phyloP scores from a whole-genome alignment of 306 rosid genomes.

The Mucuna pruriens region DNA sequence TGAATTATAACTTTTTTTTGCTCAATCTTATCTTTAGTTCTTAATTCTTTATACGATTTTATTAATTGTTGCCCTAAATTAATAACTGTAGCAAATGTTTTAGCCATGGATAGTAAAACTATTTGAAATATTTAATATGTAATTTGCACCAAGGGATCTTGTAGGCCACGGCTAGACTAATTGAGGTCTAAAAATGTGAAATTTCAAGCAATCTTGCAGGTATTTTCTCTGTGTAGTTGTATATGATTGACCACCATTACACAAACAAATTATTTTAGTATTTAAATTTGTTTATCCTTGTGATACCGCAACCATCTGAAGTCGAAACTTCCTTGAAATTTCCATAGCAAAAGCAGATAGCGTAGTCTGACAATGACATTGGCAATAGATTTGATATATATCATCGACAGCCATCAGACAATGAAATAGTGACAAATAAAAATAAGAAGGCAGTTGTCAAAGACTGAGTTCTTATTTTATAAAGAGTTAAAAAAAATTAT shows the following conservation, averaged over 20 bases:
- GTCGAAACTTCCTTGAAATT: conserved; percentile 41
- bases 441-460: neutral
- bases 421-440: neutral
- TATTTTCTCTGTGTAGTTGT: neutral
- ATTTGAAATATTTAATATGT: neutral
- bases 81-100: neutral
- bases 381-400: neutral
- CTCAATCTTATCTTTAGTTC: neutral
- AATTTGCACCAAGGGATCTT: neutral
- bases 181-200: neutral
- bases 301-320: neutral
- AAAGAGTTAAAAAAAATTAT: no score
- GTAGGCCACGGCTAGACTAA: neutral
- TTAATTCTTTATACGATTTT: neutral
- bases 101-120: neutral
- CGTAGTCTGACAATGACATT: conserved; percentile 1
- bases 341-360: neutral
- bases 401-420: neutral
- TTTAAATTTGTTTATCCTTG: neutral
- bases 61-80: neutral
- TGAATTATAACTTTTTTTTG: no score
- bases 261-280: neutral
- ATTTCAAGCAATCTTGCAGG: neutral
- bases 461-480: no score
- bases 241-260: neutral